Conservation (phyloP, 805 yeast species). For the Wickerhamiella bombiphila region DNA sequence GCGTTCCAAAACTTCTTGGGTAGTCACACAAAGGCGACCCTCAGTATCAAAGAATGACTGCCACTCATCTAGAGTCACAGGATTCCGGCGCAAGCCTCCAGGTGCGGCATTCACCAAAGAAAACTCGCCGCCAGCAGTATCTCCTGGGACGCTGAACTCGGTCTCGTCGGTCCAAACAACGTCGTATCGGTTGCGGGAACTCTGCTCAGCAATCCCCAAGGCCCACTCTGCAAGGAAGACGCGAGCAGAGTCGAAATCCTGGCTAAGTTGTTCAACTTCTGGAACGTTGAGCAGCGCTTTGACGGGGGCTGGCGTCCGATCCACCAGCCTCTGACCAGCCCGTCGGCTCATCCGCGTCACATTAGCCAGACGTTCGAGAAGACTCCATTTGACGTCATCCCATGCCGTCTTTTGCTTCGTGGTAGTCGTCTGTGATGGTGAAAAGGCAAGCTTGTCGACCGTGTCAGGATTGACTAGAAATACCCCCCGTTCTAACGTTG, state of each 20-base stretch:
- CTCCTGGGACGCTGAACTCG: conserved; percentile 2
- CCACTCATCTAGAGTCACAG: conserved; percentile 68
- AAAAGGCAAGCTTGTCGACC: conserved; percentile 46
- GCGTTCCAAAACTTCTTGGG: conserved; percentile 61
- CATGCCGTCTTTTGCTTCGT: conserved; percentile 20
- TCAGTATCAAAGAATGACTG: conserved; percentile 57
- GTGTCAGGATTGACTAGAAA: conserved; percentile 65
- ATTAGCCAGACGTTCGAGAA: conserved; percentile 71
- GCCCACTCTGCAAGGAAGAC: conserved; percentile 96
- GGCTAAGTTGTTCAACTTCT: conserved; percentile 65
- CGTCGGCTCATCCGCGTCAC: conserved; percentile 51
- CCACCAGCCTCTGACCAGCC: conserved; percentile 46
- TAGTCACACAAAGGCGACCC: conserved; percentile 63
- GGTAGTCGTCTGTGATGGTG: conserved; percentile 26
- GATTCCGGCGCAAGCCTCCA: conserved; percentile 53
- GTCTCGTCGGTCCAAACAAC: conserved; percentile 23
- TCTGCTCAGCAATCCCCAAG: conserved; percentile 52
- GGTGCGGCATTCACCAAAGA: conserved; percentile 32
- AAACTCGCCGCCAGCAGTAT: conserved; percentile 22
- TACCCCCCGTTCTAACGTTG: conserved; percentile 58
- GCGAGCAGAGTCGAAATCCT: conserved; percentile 86
- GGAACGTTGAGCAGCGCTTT: conserved; percentile 54
- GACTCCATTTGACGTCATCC: conserved; percentile 68
- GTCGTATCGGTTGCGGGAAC: conserved; percentile 33
- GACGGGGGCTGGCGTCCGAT: conserved; percentile 41